phyloP scores from a whole-genome alignment of 2,329 filamentous ascomycete species.

The Camillea tinctor region DNA sequence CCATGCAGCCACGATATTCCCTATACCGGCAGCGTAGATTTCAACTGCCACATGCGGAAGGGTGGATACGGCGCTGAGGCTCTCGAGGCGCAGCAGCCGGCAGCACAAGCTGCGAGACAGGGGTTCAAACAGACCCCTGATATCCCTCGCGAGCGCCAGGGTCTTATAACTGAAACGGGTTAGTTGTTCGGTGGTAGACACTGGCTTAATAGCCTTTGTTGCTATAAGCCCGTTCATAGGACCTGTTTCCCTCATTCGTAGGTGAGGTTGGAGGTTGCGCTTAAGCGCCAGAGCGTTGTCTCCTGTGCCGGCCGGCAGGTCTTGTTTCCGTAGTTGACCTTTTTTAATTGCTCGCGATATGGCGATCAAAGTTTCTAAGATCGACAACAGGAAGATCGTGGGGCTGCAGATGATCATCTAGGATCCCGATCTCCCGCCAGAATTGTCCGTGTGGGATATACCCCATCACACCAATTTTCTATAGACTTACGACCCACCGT shows the following conservation, averaged over 20 bases:
- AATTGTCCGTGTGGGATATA: neutral
- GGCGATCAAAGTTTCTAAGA: neutral
- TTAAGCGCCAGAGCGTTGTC: neutral
- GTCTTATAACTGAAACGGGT: neutral
- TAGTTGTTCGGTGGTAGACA: neutral
- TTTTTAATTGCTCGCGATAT: neutral
- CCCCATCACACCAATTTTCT: neutral
- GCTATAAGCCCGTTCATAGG: neutral
- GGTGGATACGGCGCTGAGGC: neutral
- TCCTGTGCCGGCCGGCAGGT: neutral
- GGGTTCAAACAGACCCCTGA: neutral
- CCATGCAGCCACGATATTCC: neutral
- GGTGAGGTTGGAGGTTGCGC: neutral
- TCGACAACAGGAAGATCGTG: neutral
- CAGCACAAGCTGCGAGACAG: neutral
- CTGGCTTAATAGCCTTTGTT: neutral
- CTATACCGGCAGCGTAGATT: neutral
- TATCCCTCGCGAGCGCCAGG: neutral
- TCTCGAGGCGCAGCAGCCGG: neutral
- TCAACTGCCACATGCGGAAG: neutral
- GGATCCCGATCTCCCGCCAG: neutral
- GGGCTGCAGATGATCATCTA: neutral
- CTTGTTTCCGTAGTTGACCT: neutral
- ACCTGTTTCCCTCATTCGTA: neutral
- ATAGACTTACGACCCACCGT: neutral